Evolutionary conservation across 768 basidiomycete genomes (phyloP).

Genomic region (Daedaleopsis sinensis): DNA sequence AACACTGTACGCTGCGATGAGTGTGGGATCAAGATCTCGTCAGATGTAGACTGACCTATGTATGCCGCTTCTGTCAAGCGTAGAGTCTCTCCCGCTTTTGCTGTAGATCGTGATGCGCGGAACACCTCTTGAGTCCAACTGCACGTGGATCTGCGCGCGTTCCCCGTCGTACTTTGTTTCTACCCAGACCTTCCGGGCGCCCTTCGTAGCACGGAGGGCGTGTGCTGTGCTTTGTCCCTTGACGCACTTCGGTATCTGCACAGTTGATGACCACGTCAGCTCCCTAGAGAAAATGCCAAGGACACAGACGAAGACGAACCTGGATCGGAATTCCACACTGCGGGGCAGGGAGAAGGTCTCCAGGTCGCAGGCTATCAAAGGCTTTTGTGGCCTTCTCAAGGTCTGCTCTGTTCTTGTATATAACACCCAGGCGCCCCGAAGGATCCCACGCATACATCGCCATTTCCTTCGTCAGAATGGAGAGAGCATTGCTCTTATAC

Average conservation of each 20-base stretch:
- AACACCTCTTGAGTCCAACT: slow-evolving; percentile 40
- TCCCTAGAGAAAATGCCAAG: not conserved
- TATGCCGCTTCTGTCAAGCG: slow-evolving; percentile 69
- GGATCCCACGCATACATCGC: slow-evolving; percentile 80
- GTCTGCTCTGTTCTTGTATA: slow-evolving; percentile 58
- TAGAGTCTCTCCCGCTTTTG: slow-evolving; percentile 87
- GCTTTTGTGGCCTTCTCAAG: slow-evolving; percentile 55
- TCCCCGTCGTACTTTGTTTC: slow-evolving; percentile 97
- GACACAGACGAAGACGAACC: slow-evolving; percentile 37
- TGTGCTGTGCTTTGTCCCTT: slow-evolving; percentile 69
- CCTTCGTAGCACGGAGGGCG: slow-evolving; percentile 49
- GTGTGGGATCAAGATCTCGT: not conserved
- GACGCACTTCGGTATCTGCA: slow-evolving; percentile 78
- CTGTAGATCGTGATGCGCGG: slow-evolving; percentile 77
- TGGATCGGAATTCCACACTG: slow-evolving; percentile 64
- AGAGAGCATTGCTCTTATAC: slow-evolving; percentile 60
- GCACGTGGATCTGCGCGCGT: slow-evolving; percentile 89
- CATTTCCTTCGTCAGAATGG: slow-evolving; percentile 56
- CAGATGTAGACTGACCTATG: slow-evolving; percentile 42
- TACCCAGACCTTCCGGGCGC: slow-evolving; percentile 63
- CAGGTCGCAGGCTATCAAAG: slow-evolving; percentile 34
- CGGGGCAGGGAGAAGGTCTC: slow-evolving; percentile 37
- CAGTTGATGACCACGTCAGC: no score
- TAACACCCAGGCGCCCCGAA: slow-evolving; percentile 49
- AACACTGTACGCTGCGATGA: slow-evolving; percentile 39